These are phyloP conservation scores for Pseudoscleropodium purum DNA, from an alignment of 225 moss, liverwort and hornwort species.

Conservation along the genomic window DNA sequence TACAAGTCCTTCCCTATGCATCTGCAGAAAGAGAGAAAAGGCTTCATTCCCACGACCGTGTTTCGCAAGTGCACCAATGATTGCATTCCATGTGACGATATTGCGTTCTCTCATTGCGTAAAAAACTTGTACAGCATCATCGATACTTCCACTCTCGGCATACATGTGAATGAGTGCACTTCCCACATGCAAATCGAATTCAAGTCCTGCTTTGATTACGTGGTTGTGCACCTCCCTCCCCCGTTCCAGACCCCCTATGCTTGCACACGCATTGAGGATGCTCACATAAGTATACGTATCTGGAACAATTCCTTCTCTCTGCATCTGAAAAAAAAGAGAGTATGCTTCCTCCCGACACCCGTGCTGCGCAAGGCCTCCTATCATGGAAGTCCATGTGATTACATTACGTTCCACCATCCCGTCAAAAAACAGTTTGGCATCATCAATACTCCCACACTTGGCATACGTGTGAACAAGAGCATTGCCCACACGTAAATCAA, in stretches of 20 bases:
- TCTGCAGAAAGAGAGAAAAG: background rate
- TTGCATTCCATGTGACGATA: background rate
- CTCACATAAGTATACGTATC: background rate
- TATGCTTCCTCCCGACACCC: background rate
- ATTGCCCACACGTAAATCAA: background rate
- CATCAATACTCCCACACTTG: background rate
- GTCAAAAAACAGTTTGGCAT: background rate
- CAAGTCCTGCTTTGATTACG: background rate
- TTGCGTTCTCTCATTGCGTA: background rate
- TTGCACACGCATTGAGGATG: background rate
- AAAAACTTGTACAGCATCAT: background rate
- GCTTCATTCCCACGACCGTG: background rate
- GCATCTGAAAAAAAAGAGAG: background rate
- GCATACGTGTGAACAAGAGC: background rate
- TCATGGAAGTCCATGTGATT: constrained; percentile 3
- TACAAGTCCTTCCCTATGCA: background rate
- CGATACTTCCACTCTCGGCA: background rate
- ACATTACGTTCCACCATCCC: background rate
- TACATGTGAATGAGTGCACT: background rate
- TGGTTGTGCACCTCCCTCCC: background rate
- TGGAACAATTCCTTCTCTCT: background rate
- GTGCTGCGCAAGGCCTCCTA: background rate
- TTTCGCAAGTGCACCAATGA: background rate
- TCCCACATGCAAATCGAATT: background rate
- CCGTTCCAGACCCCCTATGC: background rate